A percentile compares a stretch with the other conserved stretches of the same genome.
Conservation (phyloP, 768 basidiomycete genomes). For the Podaxis sp. region DNA sequence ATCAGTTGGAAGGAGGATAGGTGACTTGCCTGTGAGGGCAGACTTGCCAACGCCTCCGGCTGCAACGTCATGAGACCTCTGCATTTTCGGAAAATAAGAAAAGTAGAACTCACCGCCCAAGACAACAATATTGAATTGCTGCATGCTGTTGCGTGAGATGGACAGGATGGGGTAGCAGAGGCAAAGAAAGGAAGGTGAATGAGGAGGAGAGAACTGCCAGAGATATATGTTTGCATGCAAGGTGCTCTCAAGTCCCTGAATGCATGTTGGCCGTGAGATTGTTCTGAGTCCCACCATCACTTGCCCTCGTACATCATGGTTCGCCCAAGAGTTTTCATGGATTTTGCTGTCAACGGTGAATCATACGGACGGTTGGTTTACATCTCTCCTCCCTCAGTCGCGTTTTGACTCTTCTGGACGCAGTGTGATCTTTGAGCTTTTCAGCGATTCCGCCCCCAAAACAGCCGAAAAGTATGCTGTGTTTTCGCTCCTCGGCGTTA, state of each 20-base stretch:
- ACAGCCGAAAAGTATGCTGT: constrained; percentile 74
- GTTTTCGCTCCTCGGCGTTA: neutral
- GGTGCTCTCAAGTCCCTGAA: neutral
- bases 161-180: neutral
- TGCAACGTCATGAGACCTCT: constrained; percentile 25
- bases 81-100: neutral
- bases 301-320: constrained; percentile 35
- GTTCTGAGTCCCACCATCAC: constrained; percentile 9
- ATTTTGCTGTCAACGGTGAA: constrained; percentile 53
- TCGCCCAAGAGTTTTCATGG: constrained; percentile 67
- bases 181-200: neutral
- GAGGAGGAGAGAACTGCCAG: neutral
- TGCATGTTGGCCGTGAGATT: constrained; percentile 11
- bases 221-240: constrained; percentile 1
- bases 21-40: constrained; percentile 59
- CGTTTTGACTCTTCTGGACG: constrained; percentile 8
- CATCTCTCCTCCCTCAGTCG: neutral
- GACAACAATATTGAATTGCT: constrained; percentile 75
- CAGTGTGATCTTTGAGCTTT: constrained; percentile 78
- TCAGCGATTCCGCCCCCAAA: constrained; percentile 69
- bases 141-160: constrained; percentile 39
- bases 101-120: constrained; percentile 60
- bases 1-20: neutral
- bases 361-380: constrained; percentile 53
- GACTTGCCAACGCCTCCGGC: constrained; percentile 91